These are phyloP conservation scores for Nothophytophthora sp. DNA, from an alignment of 352 stramenopile genomes.

Conservation along the genomic window DNA sequence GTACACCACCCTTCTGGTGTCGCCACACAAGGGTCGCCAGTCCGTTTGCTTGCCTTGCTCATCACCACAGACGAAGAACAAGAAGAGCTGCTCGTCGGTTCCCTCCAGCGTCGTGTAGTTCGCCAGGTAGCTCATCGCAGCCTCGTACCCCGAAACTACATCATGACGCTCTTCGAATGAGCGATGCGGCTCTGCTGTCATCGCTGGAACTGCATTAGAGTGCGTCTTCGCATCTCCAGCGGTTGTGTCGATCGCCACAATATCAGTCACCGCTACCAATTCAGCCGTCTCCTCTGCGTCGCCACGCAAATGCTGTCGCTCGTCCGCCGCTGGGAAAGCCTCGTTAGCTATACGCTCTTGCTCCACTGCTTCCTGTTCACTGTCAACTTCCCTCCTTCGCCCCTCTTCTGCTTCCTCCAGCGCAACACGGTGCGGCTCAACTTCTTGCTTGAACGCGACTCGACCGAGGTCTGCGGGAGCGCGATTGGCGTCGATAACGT, in stretches of 20 bases:
- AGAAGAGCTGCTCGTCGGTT: slow-evolving; percentile 52
- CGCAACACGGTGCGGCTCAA: slow-evolving; percentile 1
- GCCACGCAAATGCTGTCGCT: slow-evolving; percentile 15
- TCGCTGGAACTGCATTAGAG: background rate
- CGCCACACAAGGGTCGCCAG: slow-evolving; percentile 47
- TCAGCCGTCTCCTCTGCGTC: no score
- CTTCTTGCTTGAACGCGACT: slow-evolving; percentile 2
- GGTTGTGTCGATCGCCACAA: background rate
- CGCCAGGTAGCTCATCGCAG: slow-evolving; percentile 47
- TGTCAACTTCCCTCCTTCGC: background rate
- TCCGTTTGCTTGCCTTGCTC: slow-evolving; percentile 41
- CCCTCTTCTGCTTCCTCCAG: background rate
- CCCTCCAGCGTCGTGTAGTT: slow-evolving; percentile 31
- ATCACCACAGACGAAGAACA: slow-evolving; percentile 75
- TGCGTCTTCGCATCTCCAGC: background rate
- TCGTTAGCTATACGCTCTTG: no score
- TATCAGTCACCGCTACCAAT: no score
- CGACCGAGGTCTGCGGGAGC: slow-evolving; percentile 1
- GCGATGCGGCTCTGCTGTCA: background rate
- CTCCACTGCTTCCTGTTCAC: background rate
- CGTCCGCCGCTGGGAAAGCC: background rate
- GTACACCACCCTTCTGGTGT: slow-evolving; percentile 50
- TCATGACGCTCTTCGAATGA: slow-evolving; percentile 44
- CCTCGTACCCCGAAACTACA: slow-evolving; percentile 49
- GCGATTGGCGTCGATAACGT: slow-evolving; percentile 17